Evolutionary conservation across 306 rosid genomes (phyloP).

Genomic region (cucumber (Cucumis sativus)): Cucumber_9930_V3 NC_026661.2:18714501-18715000

Average conservation of each 20-base stretch:
- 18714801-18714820: not conserved
- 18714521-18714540: too few species aligned
- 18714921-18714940: too few species aligned
- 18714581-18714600: not conserved
- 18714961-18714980: too few species aligned
- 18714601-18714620: not conserved
- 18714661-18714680: not conserved
- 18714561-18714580: too few species aligned
- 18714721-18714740: not conserved
- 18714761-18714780: not conserved
- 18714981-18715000: not conserved
- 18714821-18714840: not conserved
- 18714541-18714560: too few species aligned
- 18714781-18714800: not conserved
- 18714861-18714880: not conserved
- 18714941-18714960: too few species aligned
- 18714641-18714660: not conserved
- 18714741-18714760: not conserved
- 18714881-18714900: not conserved
- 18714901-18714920: too few species aligned
- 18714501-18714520: too few species aligned
- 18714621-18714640: not conserved
- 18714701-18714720: not conserved
- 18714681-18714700: not conserved
- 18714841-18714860: not conserved